These are phyloP conservation scores for Bipolaris oryzae DNA, from an alignment of 2,329 filamentous ascomycete species.

Conservation along the genomic window DNA sequence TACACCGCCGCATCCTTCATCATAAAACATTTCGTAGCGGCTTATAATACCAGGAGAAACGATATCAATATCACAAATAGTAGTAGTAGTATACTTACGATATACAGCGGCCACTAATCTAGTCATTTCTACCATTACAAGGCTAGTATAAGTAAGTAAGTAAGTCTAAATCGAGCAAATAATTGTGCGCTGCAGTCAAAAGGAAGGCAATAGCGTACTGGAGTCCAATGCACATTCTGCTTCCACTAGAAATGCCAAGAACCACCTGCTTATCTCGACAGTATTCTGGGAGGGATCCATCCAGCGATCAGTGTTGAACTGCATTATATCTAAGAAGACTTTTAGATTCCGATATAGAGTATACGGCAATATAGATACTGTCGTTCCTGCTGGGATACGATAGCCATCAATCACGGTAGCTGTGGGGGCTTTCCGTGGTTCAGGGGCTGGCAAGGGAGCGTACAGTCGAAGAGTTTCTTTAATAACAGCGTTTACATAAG, in stretches of 20 bases:
- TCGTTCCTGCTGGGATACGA: background rate
- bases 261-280: background rate
- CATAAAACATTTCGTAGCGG: background rate
- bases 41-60: background rate
- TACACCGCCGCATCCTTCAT: background rate
- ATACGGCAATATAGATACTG: background rate
- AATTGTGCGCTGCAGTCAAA: background rate
- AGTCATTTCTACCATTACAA: background rate
- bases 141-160: background rate
- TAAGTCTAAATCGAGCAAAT: background rate
- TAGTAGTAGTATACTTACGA: background rate
- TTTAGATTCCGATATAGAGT: background rate
- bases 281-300: background rate
- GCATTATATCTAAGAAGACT: background rate
- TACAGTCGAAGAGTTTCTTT: background rate
- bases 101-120: background rate
- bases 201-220: background rate
- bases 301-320: background rate
- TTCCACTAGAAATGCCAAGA: background rate
- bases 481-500: background rate
- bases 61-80: background rate
- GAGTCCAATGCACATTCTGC: background rate
- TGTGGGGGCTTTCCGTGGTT: background rate
- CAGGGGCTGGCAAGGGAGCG: background rate
- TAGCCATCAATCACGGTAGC: background rate